Conservation (phyloP, 2,329 filamentous ascomycete genomes). For the Ustilaginoidea virens region DNA sequence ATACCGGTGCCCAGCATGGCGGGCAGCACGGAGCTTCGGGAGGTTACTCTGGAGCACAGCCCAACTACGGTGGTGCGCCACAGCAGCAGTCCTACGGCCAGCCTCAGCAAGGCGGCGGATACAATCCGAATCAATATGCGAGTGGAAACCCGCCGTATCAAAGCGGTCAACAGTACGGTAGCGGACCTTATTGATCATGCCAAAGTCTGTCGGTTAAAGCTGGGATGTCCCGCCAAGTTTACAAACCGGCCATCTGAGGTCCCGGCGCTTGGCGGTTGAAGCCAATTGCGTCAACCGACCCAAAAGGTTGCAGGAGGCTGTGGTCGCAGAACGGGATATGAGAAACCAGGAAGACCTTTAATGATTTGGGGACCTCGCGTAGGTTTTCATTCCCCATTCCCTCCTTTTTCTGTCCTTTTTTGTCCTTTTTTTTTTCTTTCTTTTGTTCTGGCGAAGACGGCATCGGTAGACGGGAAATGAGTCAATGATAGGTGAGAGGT, state of each 20-base stretch:
- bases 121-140: constrained; percentile 13
- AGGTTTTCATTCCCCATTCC: no score
- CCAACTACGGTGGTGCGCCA: constrained; percentile 9
- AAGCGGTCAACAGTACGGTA: constrained; percentile 9
- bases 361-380: no score
- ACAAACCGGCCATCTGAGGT: no score
- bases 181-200: constrained; percentile 5
- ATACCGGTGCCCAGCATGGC: constrained; percentile 8
- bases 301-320: no score
- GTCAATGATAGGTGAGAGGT: constrained; percentile 3
- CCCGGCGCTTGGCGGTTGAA: no score
- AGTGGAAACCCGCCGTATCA: constrained; percentile 12
- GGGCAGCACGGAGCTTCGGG: constrained; percentile 10
- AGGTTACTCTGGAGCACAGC: constrained; percentile 9
- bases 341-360: no score
- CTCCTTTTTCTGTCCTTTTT: not conserved
- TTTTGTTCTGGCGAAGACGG: constrained; percentile 1
- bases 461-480: constrained; percentile 3
- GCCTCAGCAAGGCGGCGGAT: constrained; percentile 4
- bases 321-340: no score
- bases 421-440: not conserved
- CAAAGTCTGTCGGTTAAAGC: not conserved
- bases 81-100: constrained; percentile 7
- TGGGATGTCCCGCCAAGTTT: not conserved
- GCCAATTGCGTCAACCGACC: no score